Evolutionary conservation across 2,329 filamentous ascomycete species (phyloP).

Genomic region (Verticillium nubilum): DNA sequence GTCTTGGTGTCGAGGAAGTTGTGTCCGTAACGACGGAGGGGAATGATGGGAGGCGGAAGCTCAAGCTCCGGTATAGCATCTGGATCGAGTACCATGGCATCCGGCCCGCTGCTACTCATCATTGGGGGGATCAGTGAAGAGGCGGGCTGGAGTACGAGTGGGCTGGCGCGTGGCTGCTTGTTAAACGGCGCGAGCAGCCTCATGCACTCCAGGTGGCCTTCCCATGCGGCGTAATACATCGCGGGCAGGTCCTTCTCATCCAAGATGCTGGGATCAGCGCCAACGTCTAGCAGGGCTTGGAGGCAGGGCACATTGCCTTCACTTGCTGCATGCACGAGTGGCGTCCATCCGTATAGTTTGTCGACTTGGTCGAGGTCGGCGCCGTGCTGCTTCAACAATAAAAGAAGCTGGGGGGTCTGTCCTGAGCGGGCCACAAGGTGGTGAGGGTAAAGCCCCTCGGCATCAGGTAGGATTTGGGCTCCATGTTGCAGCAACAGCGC

Average conservation of each 20-base stretch:
- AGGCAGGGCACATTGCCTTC: slow-evolving; percentile 91
- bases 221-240: slow-evolving; percentile 98
- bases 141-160: slow-evolving; percentile 35
- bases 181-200: slow-evolving; percentile 66
- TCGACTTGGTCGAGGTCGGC: slow-evolving; percentile 89
- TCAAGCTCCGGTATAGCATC: slow-evolving; percentile 91
- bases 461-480: slow-evolving; percentile 83
- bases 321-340: slow-evolving; percentile 90
- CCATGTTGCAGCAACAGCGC: slow-evolving; percentile 76
- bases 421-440: slow-evolving; percentile 90
- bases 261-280: slow-evolving; percentile 70
- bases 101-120: slow-evolving; percentile 43
- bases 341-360: slow-evolving; percentile 96
- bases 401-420: slow-evolving; percentile 70
- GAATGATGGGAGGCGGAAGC: slow-evolving; percentile 92
- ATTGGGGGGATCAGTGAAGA: slow-evolving; percentile 31
- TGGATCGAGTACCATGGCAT: slow-evolving; percentile 64
- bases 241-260: slow-evolving; percentile 93
- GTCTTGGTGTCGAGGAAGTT: slow-evolving; percentile 98
- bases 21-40: slow-evolving; percentile 88
- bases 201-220: slow-evolving; percentile 94
- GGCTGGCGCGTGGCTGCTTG: slow-evolving; percentile 32
- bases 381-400: slow-evolving; percentile 77
- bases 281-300: slow-evolving; percentile 71
- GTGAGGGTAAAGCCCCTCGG: slow-evolving; percentile 94